Conservation (phyloP, 2,329 filamentous ascomycete species). For the Blastomyces percursus region DNA sequence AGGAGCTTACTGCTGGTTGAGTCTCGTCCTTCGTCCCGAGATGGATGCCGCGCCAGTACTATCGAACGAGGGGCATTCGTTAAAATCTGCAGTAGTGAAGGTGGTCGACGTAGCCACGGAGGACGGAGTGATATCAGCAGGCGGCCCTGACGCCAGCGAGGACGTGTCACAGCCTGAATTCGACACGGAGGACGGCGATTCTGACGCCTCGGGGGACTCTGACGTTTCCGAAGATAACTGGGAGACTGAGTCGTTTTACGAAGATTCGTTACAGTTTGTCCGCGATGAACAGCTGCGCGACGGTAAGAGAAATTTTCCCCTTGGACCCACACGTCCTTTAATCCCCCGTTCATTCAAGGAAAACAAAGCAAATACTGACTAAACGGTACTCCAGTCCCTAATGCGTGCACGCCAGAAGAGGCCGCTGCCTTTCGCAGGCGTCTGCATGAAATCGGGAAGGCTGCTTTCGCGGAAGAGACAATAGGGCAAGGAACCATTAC, state of each 20-base stretch:
- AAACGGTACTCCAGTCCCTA: slow-evolving; percentile 28
- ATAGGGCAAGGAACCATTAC: slow-evolving; percentile 58
- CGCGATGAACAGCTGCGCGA: slow-evolving; percentile 41
- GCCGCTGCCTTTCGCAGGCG: slow-evolving; percentile 56
- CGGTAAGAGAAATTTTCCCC: slow-evolving; percentile 17
- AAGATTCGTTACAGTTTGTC: slow-evolving; percentile 51
- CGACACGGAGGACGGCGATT: slow-evolving; percentile 17
- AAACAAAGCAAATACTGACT: background rate
- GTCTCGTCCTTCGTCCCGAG: slow-evolving; percentile 23
- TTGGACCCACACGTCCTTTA: background rate
- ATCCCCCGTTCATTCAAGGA: background rate
- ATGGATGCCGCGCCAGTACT: slow-evolving; percentile 32
- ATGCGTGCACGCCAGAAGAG: slow-evolving; percentile 57
- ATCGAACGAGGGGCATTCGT: slow-evolving; percentile 23
- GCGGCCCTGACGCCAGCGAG: slow-evolving; percentile 20
- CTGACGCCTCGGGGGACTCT: slow-evolving; percentile 1
- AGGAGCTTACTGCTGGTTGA: slow-evolving; percentile 23
- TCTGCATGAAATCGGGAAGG: slow-evolving; percentile 64
- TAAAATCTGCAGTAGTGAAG: slow-evolving; percentile 28
- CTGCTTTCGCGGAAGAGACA: slow-evolving; percentile 62
- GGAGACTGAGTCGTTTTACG: slow-evolving; percentile 43
- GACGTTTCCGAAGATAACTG: slow-evolving; percentile 13
- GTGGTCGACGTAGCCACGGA: slow-evolving; percentile 25
- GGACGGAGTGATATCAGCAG: slow-evolving; percentile 16
- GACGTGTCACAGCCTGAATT: slow-evolving; percentile 26